These are phyloP conservation scores for Citrus glauca DNA, from an alignment of 345 rosid genomes.

Conservation along the genomic window DNA sequence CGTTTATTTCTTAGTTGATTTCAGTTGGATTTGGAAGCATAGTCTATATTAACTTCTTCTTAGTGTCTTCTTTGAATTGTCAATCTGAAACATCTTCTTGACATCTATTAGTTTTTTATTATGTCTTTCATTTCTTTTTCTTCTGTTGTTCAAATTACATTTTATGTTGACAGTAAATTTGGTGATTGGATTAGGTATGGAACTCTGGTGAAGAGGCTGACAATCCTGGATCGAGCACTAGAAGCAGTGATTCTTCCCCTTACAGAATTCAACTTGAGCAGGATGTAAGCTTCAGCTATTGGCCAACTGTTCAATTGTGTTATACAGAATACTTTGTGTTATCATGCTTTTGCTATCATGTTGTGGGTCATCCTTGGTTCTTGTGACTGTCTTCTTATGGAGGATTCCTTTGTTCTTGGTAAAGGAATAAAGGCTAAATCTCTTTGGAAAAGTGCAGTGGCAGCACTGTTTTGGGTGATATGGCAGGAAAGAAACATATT, in stretches of 20 bases:
- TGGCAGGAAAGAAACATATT: too few relatives aligned
- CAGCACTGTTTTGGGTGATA: too few relatives aligned
- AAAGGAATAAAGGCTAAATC: too few relatives aligned
- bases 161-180: not conserved
- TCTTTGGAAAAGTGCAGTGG: too few relatives aligned
- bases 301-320: not conserved
- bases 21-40: not conserved
- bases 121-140: not conserved
- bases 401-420: too few relatives aligned
- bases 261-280: constrained; percentile 70
- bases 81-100: not conserved
- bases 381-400: too few relatives aligned
- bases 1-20: not conserved
- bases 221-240: constrained; percentile 22
- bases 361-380: too few relatives aligned
- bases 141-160: not conserved
- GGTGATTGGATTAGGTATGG: constrained; percentile 40
- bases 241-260: constrained; percentile 38
- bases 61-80: not conserved
- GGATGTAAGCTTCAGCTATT: constrained; percentile 54
- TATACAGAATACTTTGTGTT: not conserved
- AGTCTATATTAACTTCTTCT: not conserved
- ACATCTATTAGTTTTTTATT: not conserved
- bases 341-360: not conserved
- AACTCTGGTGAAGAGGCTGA: constrained; percentile 29